A percentile compares a stretch with the other conserved stretches of the same genome.
Conservation (phyloP, 2,329 filamentous ascomycete species). For the Pestalotiopsis sp. region DNA sequence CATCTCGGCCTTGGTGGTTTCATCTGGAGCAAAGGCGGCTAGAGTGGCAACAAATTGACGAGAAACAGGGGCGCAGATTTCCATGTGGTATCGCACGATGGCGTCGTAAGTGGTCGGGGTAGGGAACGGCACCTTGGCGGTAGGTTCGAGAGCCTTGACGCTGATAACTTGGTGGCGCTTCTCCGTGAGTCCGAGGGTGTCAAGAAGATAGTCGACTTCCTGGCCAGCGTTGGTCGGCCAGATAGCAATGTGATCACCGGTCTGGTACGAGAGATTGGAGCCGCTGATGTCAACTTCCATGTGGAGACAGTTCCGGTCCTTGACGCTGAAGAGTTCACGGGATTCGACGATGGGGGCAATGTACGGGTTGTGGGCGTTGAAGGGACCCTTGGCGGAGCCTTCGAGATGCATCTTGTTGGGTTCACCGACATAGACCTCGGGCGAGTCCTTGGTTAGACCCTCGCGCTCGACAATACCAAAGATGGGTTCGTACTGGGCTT, state of each 20-base stretch:
- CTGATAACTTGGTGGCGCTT: constrained; percentile 84
- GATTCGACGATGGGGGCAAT: constrained; percentile 93
- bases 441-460: constrained; percentile 71
- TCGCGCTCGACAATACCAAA: constrained; percentile 82
- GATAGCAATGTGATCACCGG: constrained; percentile 93
- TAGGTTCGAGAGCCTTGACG: constrained; percentile 90
- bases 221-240: constrained; percentile 96
- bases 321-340: constrained; percentile 85
- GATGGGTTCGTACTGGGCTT: constrained; percentile 92
- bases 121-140: constrained; percentile 96
- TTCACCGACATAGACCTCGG: constrained; percentile 91
- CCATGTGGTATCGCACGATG: constrained; percentile 91
- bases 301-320: constrained; percentile 93
- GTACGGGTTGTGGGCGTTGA: constrained; percentile 95
- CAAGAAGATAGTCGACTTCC: constrained; percentile 89
- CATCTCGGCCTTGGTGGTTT: constrained; percentile 85
- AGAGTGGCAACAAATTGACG: constrained; percentile 91
- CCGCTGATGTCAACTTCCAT: constrained; percentile 91
- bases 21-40: constrained; percentile 85
- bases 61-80: constrained; percentile 92
- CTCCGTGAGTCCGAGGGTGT: constrained; percentile 72
- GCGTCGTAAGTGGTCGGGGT: constrained; percentile 96
- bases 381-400: constrained; percentile 81
- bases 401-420: constrained; percentile 96
- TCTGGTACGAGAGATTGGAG: constrained; percentile 91